A percentile compares a stretch with the other conserved stretches of the same genome.
Conservation (phyloP, 495 filamentous ascomycete species). For the Diplogelasinospora grovesii region DNA sequence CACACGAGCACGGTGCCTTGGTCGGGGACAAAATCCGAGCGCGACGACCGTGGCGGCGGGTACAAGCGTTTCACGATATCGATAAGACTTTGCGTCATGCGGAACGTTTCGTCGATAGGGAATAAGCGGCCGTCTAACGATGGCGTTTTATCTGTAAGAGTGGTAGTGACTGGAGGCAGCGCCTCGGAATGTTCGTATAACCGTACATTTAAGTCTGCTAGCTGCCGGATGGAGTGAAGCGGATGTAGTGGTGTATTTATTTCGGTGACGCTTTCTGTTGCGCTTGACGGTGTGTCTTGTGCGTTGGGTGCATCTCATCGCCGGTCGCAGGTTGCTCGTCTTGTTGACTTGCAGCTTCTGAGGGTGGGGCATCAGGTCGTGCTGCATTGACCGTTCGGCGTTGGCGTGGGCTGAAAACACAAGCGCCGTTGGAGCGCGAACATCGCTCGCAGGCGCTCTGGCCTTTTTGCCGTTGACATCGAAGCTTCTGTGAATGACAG, state of each 20-base stretch:
- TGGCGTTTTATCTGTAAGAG: not conserved
- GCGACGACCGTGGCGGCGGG: not conserved
- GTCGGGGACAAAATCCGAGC: not conserved
- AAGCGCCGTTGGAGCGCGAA: slow-evolving; percentile 3
- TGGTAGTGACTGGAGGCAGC: slow-evolving; percentile 1
- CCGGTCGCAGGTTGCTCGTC: not conserved
- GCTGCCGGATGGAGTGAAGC: slow-evolving; percentile 1
- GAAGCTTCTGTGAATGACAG: slow-evolving; percentile 8
- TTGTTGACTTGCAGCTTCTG: not conserved
- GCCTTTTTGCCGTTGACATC: slow-evolving; percentile 4
- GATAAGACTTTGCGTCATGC: slow-evolving; percentile 5
- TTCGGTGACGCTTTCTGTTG: not conserved
- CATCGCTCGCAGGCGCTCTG: slow-evolving; percentile 6
- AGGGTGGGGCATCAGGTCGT: not conserved
- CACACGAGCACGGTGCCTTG: slow-evolving; percentile 3
- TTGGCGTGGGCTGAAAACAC: slow-evolving; percentile 11
- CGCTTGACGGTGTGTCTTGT: not conserved
- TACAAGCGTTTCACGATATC: slow-evolving; percentile 4
- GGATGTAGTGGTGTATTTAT: not conserved
- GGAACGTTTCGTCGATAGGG: slow-evolving; percentile 7
- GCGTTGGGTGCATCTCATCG: not conserved
- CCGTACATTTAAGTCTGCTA: slow-evolving; percentile 7
- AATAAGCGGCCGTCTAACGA: not conserved
- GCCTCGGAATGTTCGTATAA: slow-evolving; percentile 6
- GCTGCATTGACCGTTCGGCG: no score